Evolutionary conservation across 208 protist species (phyloP).

Genomic region (Strigomonas oncopelti): DNA sequence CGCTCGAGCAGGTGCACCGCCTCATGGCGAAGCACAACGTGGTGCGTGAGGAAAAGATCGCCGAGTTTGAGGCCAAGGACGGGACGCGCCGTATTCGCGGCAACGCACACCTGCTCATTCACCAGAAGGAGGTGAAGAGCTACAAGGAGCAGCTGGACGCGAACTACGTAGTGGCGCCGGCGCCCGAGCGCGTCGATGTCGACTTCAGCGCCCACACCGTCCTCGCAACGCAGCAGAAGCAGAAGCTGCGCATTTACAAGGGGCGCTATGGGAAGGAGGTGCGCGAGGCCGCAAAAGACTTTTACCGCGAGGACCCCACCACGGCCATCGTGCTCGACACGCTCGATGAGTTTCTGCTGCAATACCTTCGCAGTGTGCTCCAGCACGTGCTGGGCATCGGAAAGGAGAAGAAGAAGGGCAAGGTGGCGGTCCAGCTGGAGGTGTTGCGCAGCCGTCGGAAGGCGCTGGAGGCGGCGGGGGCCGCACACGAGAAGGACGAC

Average conservation of each 20-base stretch:
- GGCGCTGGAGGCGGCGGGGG: conserved; percentile 17
- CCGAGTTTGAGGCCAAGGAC: conserved; percentile 83
- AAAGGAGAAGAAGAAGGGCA: conserved; percentile 66
- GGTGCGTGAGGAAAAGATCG: conserved; percentile 76
- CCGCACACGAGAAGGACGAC: conserved; percentile 13
- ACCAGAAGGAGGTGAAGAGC: conserved; percentile 38
- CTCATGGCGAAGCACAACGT: conserved; percentile 70
- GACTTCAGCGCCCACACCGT: conserved; percentile 86
- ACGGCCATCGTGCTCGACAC: conserved; percentile 84
- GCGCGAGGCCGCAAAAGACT: conserved; percentile 74
- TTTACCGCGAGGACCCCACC: conserved; percentile 83
- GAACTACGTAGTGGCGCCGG: conserved; percentile 68
- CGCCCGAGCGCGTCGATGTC: conserved; percentile 81
- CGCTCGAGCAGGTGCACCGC: conserved; percentile 57
- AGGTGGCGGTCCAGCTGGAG: conserved; percentile 66
- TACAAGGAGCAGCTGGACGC: conserved; percentile 60
- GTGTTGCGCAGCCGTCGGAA: conserved; percentile 53
- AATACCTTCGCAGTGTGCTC: conserved; percentile 80
- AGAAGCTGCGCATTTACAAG: conserved; percentile 82
- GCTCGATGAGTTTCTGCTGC: conserved; percentile 87
- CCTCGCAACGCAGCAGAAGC: conserved; percentile 85
- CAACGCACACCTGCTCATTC: conserved; percentile 65
- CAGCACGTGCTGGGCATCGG: conserved; percentile 85
- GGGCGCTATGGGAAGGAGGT: conserved; percentile 79
- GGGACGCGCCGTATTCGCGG: conserved; percentile 81